Evolutionary conservation across 1,284 basidiomycete genomes (phyloP), one percentile per base, ranked within the genome.

Genomic region (Moniliophthora roreri): DNA sequence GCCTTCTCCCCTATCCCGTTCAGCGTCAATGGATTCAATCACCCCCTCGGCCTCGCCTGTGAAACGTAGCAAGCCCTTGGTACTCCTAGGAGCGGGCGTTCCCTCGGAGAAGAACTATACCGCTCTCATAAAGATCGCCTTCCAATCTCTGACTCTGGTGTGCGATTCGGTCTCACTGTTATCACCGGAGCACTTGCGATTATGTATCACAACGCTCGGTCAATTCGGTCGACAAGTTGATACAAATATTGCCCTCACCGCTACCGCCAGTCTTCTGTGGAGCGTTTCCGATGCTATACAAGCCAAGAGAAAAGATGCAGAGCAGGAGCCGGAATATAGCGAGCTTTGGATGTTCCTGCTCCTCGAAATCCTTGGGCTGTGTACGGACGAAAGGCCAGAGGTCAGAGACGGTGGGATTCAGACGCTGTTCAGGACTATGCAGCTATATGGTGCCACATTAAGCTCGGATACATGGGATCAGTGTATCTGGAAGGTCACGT

Each of bases 221-320:
- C 86, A 89, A 55, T 99, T 97, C 67, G 93, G 95, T 23, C 81
- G 87, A 21, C 96, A 98, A 63, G 79, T 83, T 7, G 96, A 99
- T 62, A 95, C 96, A 47, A 98, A 98, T 63, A 96, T 98, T 50
- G 91, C 95, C 1, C 76, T 99, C 44, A 96, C 95, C 0, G 93
- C 93, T 0, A 91, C 93, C 2, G 93, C 93, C 40, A 90, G 88
- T 55, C 72, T 96, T 2, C 75, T 97, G 6, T 97, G 94, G 95
- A 89, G 90, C 54, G 91, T 98, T 0, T 96, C 95, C 0, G 95
- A 98, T 66, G 90, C 89, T 0, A 92, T 95, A 26, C 91, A 94
- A 68, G 79, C 85, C 44, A 84, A 88, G 67, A 80, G 84, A 50
- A 87, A 84, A 61, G 83, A 86, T 59, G 78, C 72, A 4, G 81